A percentile compares a stretch with the other conserved stretches of the same genome.
These are phyloP conservation scores for Serendipita sp. DNA, from an alignment of 768 basidiomycete species.

Conservation along the genomic window DNA sequence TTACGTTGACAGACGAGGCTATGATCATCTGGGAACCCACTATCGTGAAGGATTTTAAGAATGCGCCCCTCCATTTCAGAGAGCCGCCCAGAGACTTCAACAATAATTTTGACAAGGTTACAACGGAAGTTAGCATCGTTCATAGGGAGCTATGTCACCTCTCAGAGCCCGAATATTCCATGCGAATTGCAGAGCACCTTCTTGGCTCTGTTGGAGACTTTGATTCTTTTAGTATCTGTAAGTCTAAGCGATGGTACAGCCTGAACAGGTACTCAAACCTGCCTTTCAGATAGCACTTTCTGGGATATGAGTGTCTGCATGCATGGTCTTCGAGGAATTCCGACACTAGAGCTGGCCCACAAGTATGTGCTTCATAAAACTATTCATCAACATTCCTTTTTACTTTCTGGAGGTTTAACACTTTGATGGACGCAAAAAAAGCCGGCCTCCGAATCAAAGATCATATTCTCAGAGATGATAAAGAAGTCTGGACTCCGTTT, in stretches of 20 bases:
- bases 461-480: background rate
- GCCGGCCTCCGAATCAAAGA: background rate
- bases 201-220: background rate
- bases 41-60: background rate
- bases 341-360: background rate
- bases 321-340: background rate
- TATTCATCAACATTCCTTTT: background rate
- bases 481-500: background rate
- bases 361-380: background rate
- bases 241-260: background rate
- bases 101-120: background rate
- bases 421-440: background rate
- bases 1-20: background rate
- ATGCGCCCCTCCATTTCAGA: background rate
- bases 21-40: background rate
- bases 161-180: background rate
- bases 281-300: background rate
- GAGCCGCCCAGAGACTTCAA: background rate
- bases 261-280: background rate
- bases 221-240: background rate
- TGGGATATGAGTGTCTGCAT: background rate
- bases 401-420: background rate
- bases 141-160: background rate
- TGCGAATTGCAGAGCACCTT: background rate
- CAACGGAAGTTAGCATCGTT: background rate